These are phyloP conservation scores for Auricularia auricula-judae DNA, from an alignment of 768 basidiomycete species.

Conservation along the genomic window DNA sequence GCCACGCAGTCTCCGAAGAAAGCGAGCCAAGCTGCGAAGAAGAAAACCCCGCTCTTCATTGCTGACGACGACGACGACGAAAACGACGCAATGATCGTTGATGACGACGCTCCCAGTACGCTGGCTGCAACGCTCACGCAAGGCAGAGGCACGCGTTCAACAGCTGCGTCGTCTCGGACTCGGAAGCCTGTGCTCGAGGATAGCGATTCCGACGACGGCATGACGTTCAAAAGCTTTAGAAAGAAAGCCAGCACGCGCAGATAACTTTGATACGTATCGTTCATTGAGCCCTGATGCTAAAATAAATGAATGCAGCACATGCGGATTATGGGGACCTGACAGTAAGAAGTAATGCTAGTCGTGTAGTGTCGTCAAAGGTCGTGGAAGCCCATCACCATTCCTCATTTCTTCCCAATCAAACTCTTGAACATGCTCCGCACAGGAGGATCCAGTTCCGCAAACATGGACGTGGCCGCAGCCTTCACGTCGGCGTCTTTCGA, in stretches of 20 bases:
- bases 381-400: neutral
- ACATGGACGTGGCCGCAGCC: neutral
- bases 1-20: neutral
- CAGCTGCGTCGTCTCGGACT: neutral
- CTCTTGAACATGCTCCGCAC: neutral
- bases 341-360: conserved; percentile 9
- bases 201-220: conserved; percentile 55
- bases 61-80: conserved; percentile 13
- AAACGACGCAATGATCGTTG: conserved; percentile 15
- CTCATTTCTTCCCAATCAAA: neutral
- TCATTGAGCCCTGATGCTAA: too few relatives aligned
- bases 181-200: conserved; percentile 27
- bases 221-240: conserved; percentile 55
- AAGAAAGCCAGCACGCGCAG: too few relatives aligned
- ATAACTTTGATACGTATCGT: too few relatives aligned
- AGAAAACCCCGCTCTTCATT: conserved; percentile 1
- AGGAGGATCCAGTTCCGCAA: neutral
- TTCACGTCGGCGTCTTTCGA: neutral
- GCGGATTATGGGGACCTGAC: too few relatives aligned
- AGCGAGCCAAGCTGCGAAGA: conserved; percentile 1
- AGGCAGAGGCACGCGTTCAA: neutral
- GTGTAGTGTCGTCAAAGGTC: too few relatives aligned
- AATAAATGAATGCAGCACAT: too few relatives aligned
- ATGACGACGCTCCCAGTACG: conserved; percentile 11
- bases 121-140: neutral